Evolutionary conservation across 306 rosid species (phyloP).

Genomic region (Cicer bijugum): DNA sequence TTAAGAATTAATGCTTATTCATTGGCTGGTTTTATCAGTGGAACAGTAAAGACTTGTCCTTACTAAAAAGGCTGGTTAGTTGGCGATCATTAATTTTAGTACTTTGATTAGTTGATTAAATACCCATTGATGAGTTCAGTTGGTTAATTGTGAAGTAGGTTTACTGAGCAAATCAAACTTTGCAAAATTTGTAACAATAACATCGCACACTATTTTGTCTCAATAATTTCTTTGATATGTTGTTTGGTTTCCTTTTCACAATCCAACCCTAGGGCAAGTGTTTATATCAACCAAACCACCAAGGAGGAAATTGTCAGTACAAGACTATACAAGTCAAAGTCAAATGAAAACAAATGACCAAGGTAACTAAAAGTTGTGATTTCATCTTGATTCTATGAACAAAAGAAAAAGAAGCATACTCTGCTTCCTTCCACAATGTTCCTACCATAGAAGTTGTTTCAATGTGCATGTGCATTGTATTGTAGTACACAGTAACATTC

Average conservation of each 20-base stretch:
- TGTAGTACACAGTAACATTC: conserved; percentile 21
- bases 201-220: neutral
- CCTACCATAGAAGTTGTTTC: neutral
- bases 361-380: neutral
- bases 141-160: neutral
- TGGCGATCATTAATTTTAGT: too few relatives aligned
- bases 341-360: neutral
- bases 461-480: conserved; percentile 1
- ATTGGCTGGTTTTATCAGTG: neutral
- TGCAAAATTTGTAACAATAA: neutral
- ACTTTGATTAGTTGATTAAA: neutral
- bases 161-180: neutral
- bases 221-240: neutral
- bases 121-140: neutral
- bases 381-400: neutral
- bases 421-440: conserved; percentile 5
- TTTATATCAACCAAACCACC: neutral
- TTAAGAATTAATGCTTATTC: neutral
- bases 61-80: neutral
- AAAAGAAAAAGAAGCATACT: neutral
- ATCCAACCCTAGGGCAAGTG: neutral
- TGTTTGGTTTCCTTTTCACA: neutral
- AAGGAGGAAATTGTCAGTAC: conserved; percentile 7
- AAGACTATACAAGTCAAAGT: conserved; percentile 11
- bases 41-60: neutral